These are phyloP conservation scores for Penstemon newberryi DNA, from an alignment of 257 asterid species.

Conservation along the genomic window DNA sequence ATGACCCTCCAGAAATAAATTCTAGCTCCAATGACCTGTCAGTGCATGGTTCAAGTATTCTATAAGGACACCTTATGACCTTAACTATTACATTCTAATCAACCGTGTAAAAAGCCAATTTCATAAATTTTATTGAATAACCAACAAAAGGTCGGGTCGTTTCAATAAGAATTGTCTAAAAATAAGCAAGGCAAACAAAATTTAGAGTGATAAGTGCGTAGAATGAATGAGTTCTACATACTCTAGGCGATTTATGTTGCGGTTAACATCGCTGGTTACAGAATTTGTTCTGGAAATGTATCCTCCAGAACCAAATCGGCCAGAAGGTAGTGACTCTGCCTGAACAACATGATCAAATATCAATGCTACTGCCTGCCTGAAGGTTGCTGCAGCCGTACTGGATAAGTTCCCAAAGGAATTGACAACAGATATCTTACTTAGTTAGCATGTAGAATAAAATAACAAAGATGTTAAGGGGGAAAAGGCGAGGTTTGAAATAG, in stretches of 20 bases:
- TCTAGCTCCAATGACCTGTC: constrained; percentile 80
- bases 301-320: constrained; percentile 84
- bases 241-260: constrained; percentile 83
- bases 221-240: constrained; percentile 44
- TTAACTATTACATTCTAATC: constrained; percentile 24
- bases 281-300: constrained; percentile 77
- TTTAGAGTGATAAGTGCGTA: constrained; percentile 24
- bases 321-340: constrained; percentile 87
- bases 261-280: constrained; percentile 88
- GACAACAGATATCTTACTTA: constrained; percentile 22
- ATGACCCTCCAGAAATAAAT: constrained; percentile 61
- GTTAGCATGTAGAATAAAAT: constrained; percentile 20
- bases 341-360: constrained; percentile 82
- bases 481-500: constrained; percentile 16
- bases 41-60: constrained; percentile 31
- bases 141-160: neutral
- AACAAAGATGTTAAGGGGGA: constrained; percentile 12
- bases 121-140: neutral
- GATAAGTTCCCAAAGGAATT: constrained; percentile 34
- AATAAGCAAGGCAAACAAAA: constrained; percentile 18
- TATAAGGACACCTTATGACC: constrained; percentile 18
- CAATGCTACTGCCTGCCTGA: constrained; percentile 98
- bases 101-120: constrained; percentile 18
- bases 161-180: neutral
- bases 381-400: constrained; percentile 99